A percentile compares a stretch with the other conserved stretches of the same genome.
phyloP scores from a whole-genome alignment of 2,329 filamentous ascomycete species.

The Capronia epimyces region DNA sequence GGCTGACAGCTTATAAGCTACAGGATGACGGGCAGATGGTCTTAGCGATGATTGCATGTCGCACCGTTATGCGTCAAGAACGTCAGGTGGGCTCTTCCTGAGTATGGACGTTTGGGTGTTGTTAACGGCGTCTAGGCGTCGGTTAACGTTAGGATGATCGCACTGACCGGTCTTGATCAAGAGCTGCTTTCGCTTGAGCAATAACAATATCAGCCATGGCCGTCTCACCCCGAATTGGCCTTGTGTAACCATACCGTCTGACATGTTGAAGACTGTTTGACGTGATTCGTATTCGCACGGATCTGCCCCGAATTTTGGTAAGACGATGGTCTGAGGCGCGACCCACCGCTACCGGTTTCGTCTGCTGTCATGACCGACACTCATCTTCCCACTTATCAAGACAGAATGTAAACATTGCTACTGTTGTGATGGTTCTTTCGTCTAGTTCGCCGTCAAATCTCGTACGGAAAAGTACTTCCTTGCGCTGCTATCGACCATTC shows the following conservation, averaged over 20 bases:
- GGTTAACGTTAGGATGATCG: no score
- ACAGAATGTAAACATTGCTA: not conserved
- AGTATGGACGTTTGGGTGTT: not conserved
- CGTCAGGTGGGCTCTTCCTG: not conserved
- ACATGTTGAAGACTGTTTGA: not conserved
- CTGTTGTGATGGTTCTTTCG: not conserved
- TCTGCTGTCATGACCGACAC: not conserved
- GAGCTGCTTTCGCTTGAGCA: not conserved
- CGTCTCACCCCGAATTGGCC: not conserved
- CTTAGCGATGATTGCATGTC: not conserved
- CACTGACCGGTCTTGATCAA: not conserved
- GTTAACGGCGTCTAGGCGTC: not conserved
- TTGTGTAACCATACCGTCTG: not conserved
- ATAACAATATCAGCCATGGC: not conserved
- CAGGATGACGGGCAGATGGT: not conserved
- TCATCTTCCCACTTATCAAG: not conserved
- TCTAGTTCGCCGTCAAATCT: no score
- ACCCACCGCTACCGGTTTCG: not conserved
- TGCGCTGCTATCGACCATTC: constrained; percentile 22
- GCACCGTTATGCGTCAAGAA: not conserved
- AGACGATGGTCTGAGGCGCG: not conserved
- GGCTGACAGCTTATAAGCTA: not conserved
- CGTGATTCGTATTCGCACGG: constrained; percentile 1
- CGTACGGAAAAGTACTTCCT: not conserved
- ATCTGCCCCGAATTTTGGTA: not conserved